phyloP scores from a whole-genome alignment of 768 basidiomycete genomes.

The Mycena latifolia region DNA sequence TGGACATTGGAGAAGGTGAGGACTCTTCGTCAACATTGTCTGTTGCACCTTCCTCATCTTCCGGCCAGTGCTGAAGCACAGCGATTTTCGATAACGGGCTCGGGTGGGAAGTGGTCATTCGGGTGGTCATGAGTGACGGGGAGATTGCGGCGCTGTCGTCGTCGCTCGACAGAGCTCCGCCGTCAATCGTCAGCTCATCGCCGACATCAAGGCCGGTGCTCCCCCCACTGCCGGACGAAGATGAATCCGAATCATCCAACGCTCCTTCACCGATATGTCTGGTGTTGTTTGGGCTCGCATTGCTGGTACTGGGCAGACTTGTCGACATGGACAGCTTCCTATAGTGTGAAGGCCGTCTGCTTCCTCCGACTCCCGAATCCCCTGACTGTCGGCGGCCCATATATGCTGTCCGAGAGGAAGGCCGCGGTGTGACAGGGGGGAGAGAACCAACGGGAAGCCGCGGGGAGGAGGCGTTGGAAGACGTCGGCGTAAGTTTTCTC shows the following conservation, averaged over 20 bases:
- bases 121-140: conserved; percentile 46
- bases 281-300: conserved; percentile 52
- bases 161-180: conserved; percentile 45
- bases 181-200: conserved; percentile 42
- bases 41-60: conserved; percentile 54
- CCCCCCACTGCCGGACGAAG: conserved; percentile 62
- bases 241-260: conserved; percentile 83
- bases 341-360: conserved; percentile 53
- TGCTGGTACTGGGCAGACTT: conserved; percentile 49
- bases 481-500: conserved; percentile 66
- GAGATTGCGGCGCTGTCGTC: conserved; percentile 53
- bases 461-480: conserved; percentile 72
- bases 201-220: conserved; percentile 49
- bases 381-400: conserved; percentile 52
- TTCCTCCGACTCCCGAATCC: conserved; percentile 44
- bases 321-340: conserved; percentile 55
- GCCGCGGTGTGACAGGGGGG: conserved; percentile 59
- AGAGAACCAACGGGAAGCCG: conserved; percentile 55
- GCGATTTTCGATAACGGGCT: conserved; percentile 76
- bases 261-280: conserved; percentile 83
- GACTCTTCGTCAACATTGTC: conserved; percentile 61
- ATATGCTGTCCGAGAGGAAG: conserved; percentile 47
- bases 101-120: conserved; percentile 57
- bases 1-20: conserved; percentile 76
- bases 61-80: conserved; percentile 66